Evolutionary conservation across 1,284 basidiomycete species (phyloP), one percentile per base, ranked within the genome.

Genomic region (Microbotryum silenes-acaulis): DNA sequence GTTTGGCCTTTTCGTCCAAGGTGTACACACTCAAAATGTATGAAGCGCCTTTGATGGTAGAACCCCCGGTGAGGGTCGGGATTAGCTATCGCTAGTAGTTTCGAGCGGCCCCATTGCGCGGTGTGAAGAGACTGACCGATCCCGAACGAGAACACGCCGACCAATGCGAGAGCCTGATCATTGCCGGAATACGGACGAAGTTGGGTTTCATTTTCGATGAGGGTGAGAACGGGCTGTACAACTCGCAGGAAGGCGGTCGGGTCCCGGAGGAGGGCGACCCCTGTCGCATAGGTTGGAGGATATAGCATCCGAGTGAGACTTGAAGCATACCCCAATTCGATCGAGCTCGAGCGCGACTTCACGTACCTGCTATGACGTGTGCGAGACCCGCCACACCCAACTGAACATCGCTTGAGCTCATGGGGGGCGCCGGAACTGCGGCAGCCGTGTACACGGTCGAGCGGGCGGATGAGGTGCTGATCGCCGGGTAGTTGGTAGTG

Each of bases 1-100:
- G 50, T 49, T 64, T 62, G 37, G 52, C 33, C 44, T 64, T 64
- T 21, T 60, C 57, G 54, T 67, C 65, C 6, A 52, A n/a, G 9
- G 65, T 67, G 48, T 67, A 67, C 14, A 57, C 53, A 1, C 37
- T 42, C 12, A 42, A 6, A 18, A 42, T 12, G 16, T 42, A 42
- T 42, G 18, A 14, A 14, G 37, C 14, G 37, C 37, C 37, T 42
- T 12, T 16, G 37, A 42, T 18, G 37, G 37, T 42, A 10, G 29
- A 31, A 42, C 10, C 1, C 37, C 37, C 12, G 5, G 12, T 42
- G 37, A 42, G 37, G 5, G 52, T 4, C 62, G 50, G 44, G 7
- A 59, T 1, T 20, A 46, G 56, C 54, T 55, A n/a, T 44, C 14
- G 7, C 5, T 2, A 14, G n/a, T 16, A 7, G 8, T 3, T n/a